Conservation (phyloP, 257 asterid genomes). For the Primulina eburnea region DNA sequence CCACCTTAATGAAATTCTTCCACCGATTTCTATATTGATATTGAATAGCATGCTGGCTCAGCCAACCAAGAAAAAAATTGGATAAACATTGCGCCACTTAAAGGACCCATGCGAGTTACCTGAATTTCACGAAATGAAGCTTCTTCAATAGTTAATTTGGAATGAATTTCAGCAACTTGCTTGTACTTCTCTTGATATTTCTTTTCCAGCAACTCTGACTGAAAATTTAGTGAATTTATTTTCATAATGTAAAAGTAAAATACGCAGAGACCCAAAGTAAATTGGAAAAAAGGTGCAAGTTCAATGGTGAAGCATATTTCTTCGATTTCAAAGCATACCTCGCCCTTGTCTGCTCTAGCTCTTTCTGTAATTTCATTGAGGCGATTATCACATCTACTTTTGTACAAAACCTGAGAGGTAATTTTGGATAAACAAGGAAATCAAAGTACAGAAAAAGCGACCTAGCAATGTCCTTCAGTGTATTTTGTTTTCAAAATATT, state of each 20-base stretch:
- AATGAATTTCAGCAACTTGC: slow-evolving; percentile 91
- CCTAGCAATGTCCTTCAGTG: slow-evolving; percentile 10
- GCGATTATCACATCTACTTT: slow-evolving; percentile 96
- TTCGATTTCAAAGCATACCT: slow-evolving; percentile 49
- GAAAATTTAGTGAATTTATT: slow-evolving; percentile 25
- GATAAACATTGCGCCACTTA: neutral
- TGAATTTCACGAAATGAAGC: slow-evolving; percentile 90
- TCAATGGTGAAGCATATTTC: slow-evolving; percentile 18
- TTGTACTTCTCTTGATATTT: slow-evolving; percentile 93
- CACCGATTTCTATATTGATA: neutral
- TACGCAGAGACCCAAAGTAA: slow-evolving; percentile 12
- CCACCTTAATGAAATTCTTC: slow-evolving; percentile 7
- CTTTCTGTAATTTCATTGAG: slow-evolving; percentile 97
- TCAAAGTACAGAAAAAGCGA: slow-evolving; percentile 12
- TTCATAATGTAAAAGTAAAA: slow-evolving; percentile 13
- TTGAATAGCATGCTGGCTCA: neutral
- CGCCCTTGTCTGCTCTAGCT: slow-evolving; percentile 87
- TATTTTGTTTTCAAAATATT: neutral
- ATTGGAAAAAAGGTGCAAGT: neutral
- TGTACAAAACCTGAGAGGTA: slow-evolving; percentile 71
- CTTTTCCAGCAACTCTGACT: slow-evolving; percentile 86
- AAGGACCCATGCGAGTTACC: slow-evolving; percentile 36
- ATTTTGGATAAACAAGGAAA: slow-evolving; percentile 25
- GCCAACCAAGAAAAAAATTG: slow-evolving; percentile 8
- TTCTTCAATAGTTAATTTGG: slow-evolving; percentile 89